Base-by-base conservation (phyloP, 306 rosid genomes). In the Corylus heterophylla region DNA sequence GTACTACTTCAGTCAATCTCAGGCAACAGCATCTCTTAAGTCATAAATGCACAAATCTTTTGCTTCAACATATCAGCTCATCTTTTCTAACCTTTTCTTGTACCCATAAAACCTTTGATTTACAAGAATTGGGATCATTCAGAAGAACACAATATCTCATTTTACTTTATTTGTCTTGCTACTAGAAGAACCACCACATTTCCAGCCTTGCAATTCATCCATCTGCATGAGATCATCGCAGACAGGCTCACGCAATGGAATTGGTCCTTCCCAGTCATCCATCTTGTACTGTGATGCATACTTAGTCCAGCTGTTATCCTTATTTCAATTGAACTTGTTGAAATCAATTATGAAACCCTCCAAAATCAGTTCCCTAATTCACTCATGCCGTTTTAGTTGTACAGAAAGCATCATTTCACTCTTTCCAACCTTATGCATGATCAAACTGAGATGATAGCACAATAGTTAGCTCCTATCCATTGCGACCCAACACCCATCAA, bases 11-110 rank as follows among this genome's bases (percentile, higher is more conserved):
- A 77, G 17, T 13, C 44, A 13, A 63, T 63, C 69, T 44, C 51
- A 56, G 64, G 76, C 49, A 12, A 20, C 49, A 12, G 5, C 31
- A 74, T 74, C 69, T 58, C 29, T 74, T 31, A 63, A 74, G 69
- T n/a, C 49, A 59, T 25, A 59, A 52, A 39, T 39, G 31, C 69
- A 59, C 48, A 71, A 16, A 44, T n/a, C 20, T 54, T 45, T 55
- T 55, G 71, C 71, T 42, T 48, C 37, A 47, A 45, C 72, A 16
- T 39, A 63, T 63, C 69, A 63, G 20, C n/a, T 63, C 5, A 29
- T 63, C 45, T 63, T 63, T 31, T 31, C 69, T 63, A 63, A 39
- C 69, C 37, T 31, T 63, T 31, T 31, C 69, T 63, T 31, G 42
- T 63, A 4, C 18, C 44, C 5, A 13, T 14, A 63, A 63, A 63